Evolutionary conservation across 805 yeast species (phyloP).

Genomic region (Candida ascalaphidarum): DNA sequence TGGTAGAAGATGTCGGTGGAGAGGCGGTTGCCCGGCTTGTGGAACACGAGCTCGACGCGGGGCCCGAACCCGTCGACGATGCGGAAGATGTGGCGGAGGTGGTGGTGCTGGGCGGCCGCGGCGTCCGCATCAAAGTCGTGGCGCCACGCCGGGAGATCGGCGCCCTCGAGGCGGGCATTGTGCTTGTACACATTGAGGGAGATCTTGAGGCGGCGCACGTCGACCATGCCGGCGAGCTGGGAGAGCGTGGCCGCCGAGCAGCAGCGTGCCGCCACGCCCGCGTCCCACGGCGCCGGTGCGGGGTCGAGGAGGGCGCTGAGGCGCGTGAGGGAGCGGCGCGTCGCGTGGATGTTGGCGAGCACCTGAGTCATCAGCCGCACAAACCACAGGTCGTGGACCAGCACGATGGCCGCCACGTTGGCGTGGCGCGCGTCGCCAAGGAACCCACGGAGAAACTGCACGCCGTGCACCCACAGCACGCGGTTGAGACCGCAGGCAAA

Average conservation of each 20-base stretch:
- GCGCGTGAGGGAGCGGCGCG: conserved; percentile 19
- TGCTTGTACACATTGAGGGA: conserved; percentile 68
- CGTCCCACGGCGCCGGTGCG: neutral
- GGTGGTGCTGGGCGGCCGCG: conserved; percentile 15
- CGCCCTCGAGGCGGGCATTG: conserved; percentile 39
- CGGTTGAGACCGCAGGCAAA: conserved; percentile 76
- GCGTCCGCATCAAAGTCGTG: conserved; percentile 33
- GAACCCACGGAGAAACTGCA: conserved; percentile 44
- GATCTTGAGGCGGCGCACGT: conserved; percentile 69
- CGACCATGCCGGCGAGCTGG: conserved; percentile 54
- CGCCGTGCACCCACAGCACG: conserved; percentile 64
- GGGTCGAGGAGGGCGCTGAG: conserved; percentile 17
- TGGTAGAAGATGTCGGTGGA: conserved; percentile 37
- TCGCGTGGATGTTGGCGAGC: conserved; percentile 47
- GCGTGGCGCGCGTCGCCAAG: conserved; percentile 41
- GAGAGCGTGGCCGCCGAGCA: conserved; percentile 38
- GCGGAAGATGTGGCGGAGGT: conserved; percentile 44
- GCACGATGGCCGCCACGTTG: conserved; percentile 50
- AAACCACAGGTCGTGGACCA: conserved; percentile 91
- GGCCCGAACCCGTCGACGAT: conserved; percentile 37
- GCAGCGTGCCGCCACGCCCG: conserved; percentile 11
- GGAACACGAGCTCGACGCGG: conserved; percentile 40
- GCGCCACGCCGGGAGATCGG: conserved; percentile 3
- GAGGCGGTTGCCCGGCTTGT: conserved; percentile 47
- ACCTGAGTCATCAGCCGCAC: conserved; percentile 70